Evolutionary conservation across 2,329 filamentous ascomycete species (phyloP), one percentile per base, ranked within the genome.

Genomic region (Talaromyces islandicus): DNA sequence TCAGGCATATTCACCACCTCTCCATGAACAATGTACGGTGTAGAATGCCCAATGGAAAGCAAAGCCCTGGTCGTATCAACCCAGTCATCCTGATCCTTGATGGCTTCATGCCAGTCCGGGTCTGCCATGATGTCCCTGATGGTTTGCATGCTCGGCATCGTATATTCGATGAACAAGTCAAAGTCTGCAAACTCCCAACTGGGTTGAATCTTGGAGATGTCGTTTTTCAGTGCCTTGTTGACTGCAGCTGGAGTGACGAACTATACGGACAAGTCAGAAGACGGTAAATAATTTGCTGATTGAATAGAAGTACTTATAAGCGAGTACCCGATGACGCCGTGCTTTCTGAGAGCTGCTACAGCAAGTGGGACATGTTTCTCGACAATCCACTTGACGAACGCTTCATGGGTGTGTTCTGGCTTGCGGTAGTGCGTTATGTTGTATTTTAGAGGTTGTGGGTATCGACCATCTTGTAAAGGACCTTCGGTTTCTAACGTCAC

Each of bases 91-190:
- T 71, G 64, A 54, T 71, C 64, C 57, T 67, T 64, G n/a, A 70
- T 54, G 0, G 65, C 54, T 7, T 12, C 53, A 9, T 50, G 30
- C 67, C 66, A 72, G 12, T 68, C 69, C 7, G 68, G 69, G 57
- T 71, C 69, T 7, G 65, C 29, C 48, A 68, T 62, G 19, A 71
- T 51, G 5, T 63, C 61, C n/a, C 52, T 53, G 57, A 71, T 67
- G 11, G 48, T 29, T 25, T 68, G 11, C 12, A 65, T 14, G 30
- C 63, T 63, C 4, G 64, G 63, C 32, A 71, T 24, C 3, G 53
- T 63, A 53, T 73, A 71, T 61, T 73, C 69, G 50, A 71, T 65
- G 48, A 71, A 60, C 46, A 66, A 69, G 60, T 72, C 69, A 51
- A 64, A 69, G 54, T 70, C 69, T 27, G 67, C 66, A 27, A 64